These are phyloP conservation scores for Collybia mongolica DNA, from an alignment of 768 basidiomycete genomes.

Conservation along the genomic window DNA sequence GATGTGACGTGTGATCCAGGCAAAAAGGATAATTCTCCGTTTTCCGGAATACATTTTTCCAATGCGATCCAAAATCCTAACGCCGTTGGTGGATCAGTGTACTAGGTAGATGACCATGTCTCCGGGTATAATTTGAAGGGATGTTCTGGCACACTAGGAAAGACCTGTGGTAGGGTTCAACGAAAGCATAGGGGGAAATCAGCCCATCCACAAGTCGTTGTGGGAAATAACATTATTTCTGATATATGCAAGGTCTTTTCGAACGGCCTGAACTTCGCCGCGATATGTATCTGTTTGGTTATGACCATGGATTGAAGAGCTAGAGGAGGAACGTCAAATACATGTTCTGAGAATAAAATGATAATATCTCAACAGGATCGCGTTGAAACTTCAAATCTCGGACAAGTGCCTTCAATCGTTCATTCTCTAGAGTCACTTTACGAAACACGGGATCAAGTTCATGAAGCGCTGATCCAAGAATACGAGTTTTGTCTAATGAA, in stretches of 20 bases:
- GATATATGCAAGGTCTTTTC: too few species aligned
- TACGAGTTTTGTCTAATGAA: constrained; percentile 34
- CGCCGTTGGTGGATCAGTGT: constrained; percentile 88
- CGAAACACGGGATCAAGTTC: constrained; percentile 82
- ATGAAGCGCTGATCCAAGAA: constrained; percentile 62
- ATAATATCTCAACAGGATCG: constrained; percentile 72
- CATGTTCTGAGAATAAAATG: constrained; percentile 5
- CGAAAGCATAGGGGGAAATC: background rate
- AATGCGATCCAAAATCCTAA: constrained; percentile 97
- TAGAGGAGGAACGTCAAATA: constrained; percentile 20
- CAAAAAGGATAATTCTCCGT: constrained; percentile 86
- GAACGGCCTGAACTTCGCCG: constrained; percentile 81
- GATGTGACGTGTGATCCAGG: constrained; percentile 85
- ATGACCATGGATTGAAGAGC: constrained; percentile 95
- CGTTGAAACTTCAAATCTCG: constrained; percentile 79
- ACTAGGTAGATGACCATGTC: constrained; percentile 40
- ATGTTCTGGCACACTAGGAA: constrained; percentile 55
- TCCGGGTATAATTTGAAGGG: background rate
- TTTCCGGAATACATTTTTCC: constrained; percentile 78
- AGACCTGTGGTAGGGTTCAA: constrained; percentile 42
- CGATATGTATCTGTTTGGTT: constrained; percentile 91
- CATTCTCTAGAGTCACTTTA: constrained; percentile 78
- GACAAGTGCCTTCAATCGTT: constrained; percentile 64
- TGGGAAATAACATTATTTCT: constrained; percentile 36
- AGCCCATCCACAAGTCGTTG: constrained; percentile 78